Conservation (phyloP, 257 asterid genomes). For the Capsicum pubescens region DNA sequence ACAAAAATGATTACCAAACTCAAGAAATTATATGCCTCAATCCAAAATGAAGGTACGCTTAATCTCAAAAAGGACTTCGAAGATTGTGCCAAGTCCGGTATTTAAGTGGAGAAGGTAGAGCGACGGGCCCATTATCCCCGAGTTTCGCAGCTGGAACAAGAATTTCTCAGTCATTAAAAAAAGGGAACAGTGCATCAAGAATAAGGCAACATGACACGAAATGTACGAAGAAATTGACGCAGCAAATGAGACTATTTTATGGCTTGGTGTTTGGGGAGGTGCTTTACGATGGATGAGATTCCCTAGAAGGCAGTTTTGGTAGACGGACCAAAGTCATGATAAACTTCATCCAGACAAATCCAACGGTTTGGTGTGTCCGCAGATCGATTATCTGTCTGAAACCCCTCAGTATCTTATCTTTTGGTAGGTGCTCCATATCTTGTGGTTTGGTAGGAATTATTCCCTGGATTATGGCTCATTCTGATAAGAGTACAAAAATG, state of each 20-base stretch:
- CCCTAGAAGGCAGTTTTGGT: background rate
- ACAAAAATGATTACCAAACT: background rate
- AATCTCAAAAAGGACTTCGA: conserved; percentile 6
- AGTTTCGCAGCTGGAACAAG: background rate
- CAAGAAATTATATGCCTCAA: background rate
- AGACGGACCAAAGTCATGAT: background rate
- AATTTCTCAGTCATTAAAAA: background rate
- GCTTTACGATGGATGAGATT: conserved; percentile 20
- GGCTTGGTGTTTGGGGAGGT: background rate
- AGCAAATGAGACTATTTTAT: conserved; percentile 3
- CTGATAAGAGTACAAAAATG: background rate
- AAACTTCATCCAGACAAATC: conserved; percentile 12
- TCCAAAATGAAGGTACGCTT: background rate
- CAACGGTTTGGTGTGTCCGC: background rate
- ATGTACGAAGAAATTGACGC: background rate
- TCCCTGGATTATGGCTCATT: conserved; percentile 4
- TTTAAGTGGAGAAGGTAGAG: conserved; percentile 1
- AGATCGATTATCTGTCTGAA: background rate
- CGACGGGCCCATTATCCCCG: background rate
- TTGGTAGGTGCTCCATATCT: background rate
- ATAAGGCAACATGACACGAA: background rate
- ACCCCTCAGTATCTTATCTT: background rate
- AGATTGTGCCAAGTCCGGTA: background rate
- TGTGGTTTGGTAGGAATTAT: background rate
- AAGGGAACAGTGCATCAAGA: background rate